A percentile compares a stretch with the other conserved stretches of the same genome.
phyloP scores from a whole-genome alignment of 2,329 filamentous ascomycete species.

The Aspergillus costaricaensis region DNA sequence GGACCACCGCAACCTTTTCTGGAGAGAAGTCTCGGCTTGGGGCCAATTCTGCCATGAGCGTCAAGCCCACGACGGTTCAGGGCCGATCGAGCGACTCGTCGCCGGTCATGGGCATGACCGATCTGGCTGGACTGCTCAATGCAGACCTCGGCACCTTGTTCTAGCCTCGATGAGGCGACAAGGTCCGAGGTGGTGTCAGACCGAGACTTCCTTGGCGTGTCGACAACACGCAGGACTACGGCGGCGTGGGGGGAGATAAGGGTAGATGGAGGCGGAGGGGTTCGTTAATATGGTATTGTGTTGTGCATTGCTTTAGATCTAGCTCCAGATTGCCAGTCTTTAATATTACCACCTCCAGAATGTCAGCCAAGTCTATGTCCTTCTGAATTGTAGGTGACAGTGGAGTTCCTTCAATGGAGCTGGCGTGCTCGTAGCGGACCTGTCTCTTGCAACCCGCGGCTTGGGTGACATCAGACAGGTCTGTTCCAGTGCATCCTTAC shows the following conservation, averaged over 20 bases:
- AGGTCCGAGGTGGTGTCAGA: not conserved
- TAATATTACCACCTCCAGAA: not conserved
- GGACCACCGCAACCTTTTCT: not conserved
- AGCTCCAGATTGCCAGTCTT: not conserved
- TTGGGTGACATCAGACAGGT: not conserved
- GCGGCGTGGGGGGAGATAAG: too few relatives aligned
- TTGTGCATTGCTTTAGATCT: not conserved
- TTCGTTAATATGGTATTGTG: not conserved
- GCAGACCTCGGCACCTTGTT: constrained; percentile 34
- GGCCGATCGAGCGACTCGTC: constrained; percentile 8
- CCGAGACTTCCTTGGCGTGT: not conserved
- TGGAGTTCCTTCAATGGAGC: not conserved
- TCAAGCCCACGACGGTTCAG: not conserved
- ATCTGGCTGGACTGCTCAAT: constrained; percentile 19
- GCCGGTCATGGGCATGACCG: constrained; percentile 8
- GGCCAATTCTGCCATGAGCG: not conserved
- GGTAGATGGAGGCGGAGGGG: too few relatives aligned
- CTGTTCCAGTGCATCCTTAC: not conserved
- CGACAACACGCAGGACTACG: not conserved
- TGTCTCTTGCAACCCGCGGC: not conserved
- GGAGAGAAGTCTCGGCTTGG: not conserved
- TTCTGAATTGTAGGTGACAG: not conserved
- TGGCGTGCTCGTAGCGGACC: not conserved
- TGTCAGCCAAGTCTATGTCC: not conserved
- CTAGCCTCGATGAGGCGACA: constrained; percentile 8